phyloP scores from a whole-genome alignment of 805 yeast species.

The Saccharomyces kudriavzevii region DNA sequence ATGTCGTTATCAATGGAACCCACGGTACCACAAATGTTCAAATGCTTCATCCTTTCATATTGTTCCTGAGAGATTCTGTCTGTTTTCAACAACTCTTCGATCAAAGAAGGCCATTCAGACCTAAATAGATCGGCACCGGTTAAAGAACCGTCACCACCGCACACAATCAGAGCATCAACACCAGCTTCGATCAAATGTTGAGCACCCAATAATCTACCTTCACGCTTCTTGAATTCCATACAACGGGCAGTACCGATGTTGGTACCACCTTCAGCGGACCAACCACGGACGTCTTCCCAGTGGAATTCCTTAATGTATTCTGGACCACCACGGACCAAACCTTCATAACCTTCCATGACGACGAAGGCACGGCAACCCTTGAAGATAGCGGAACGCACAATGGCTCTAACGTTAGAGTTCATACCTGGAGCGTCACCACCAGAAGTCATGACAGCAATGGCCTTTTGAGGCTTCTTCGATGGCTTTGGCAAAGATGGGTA shows the following conservation, averaged over 20 bases:
- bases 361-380: conserved; percentile 60
- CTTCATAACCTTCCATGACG: conserved; percentile 67
- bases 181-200: conserved; percentile 61
- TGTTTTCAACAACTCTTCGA: conserved; percentile 46
- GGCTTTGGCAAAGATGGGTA: conserved; percentile 18
- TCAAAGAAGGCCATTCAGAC: conserved; percentile 67
- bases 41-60: conserved; percentile 41
- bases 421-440: conserved; percentile 82
- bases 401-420: conserved; percentile 71
- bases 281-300: conserved; percentile 70
- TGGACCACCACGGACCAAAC: conserved; percentile 58
- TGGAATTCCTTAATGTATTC: conserved; percentile 47
- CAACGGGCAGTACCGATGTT: conserved; percentile 74
- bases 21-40: conserved; percentile 66
- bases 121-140: conserved; percentile 78
- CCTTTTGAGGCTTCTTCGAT: conserved; percentile 24
- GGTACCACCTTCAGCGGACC: conserved; percentile 67
- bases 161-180: conserved; percentile 68
- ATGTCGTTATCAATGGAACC: conserved; percentile 83
- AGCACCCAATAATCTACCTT: conserved; percentile 58
- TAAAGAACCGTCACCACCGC: conserved; percentile 80
- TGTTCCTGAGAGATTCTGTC: conserved; percentile 41
- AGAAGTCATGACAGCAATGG: conserved; percentile 71
- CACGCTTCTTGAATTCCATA: conserved; percentile 54
- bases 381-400: conserved; percentile 58